Evolutionary conservation across 1,139 yeast species (phyloP), one percentile per base, ranked within the genome.

Genomic region (Blastobotrys ciferrii): DNA sequence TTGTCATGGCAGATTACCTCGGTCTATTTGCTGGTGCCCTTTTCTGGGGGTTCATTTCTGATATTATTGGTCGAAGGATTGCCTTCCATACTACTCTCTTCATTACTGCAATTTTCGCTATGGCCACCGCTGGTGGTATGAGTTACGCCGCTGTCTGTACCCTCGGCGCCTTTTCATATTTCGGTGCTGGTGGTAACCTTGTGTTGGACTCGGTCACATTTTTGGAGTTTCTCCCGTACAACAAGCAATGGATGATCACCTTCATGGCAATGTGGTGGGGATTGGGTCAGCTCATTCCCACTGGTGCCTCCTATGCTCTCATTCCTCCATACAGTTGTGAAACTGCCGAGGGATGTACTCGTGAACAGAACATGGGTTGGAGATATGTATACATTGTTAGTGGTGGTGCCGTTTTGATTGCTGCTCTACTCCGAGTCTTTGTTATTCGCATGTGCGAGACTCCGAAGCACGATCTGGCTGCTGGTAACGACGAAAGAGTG

Each of bases 251-350:
- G 70, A 62, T 80, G 50, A 71, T 77, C 45, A 77, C 83, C 0
- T 67, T 76, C 32, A 70, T 80, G 67, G 83, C 84, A 9, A 64
- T 70, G 17, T 79, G 77, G 67, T 80, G 84, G 84, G 82, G 82
- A 47, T 66, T 80, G 46, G 84, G 84, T 30, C 82, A 79, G 62
- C 76, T 82, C 0, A 66, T 80, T 35, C 78, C 81, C 6, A 71
- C 70, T 15, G 65, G 78, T 15, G 58, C 78, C 28, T 75, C 81
- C 2, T 80, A 81, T 79, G 82, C 78, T 0, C 75, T 78, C 45
- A 64, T 80, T 47, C 74, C 81, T 23, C 71, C 72, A 47, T 66
- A 67, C 51, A 70, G 78, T 7, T 80, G 84, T 65, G 61, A 60
- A 1, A 57, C 60, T n/a, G 65, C 63, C 13, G 71, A 69, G 49